Base-by-base conservation (phyloP, 164 flowering plant genomes). In the Protea cynaroides region DNA sequence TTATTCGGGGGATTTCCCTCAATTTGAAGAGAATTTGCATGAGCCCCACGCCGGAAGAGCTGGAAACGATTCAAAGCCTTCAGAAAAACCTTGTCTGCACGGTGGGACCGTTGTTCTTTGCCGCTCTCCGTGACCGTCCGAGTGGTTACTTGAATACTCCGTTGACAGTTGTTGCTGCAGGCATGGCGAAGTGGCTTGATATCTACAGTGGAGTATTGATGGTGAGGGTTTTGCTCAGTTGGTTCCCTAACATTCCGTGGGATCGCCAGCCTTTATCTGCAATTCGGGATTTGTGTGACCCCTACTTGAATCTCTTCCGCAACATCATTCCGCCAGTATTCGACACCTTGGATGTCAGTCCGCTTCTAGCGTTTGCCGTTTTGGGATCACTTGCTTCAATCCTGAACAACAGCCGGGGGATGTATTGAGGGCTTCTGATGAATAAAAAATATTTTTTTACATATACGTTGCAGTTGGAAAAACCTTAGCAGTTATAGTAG, bases 191-290 rank as follows among this genome's bases (percentile, higher is more conserved):
- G 67, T 94, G 97, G 99, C 86, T 94, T 15, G 96, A 94, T 57
- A 83, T 94, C 5, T 94, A 94, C 75, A 80, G 90, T 63, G 90
- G 87, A 36, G 88, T 91, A 25, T 67, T 94, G 81, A 79, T 91
- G 96, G 88, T 94, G 69, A 80, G 96, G 81, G 96, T 94, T 71
- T 78, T 94, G 77, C 87, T 94, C n/a, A 89, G 96, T 72, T 91
- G 99, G 99, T 94, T 94, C 74, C 99, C 99, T 0, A 94, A 91
- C 78, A 86, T 92, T 29, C 96, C 96, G 0, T 90, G 96, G 98
- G 98, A 92, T 1, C 76, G 87, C 15, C 98, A 92, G 78, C 98
- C 97, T 0, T 61, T 29, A 5, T 29, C 34, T 29, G 98, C 98
- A 0, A 85, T 93, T 62, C 65, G 98, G 69, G 98, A 93, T 66